A percentile compares a stretch with the other conserved stretches of the same genome.
phyloP scores from a whole-genome alignment of 2,329 filamentous ascomycete genomes.

The Ceratocystis albifundus region DNA sequence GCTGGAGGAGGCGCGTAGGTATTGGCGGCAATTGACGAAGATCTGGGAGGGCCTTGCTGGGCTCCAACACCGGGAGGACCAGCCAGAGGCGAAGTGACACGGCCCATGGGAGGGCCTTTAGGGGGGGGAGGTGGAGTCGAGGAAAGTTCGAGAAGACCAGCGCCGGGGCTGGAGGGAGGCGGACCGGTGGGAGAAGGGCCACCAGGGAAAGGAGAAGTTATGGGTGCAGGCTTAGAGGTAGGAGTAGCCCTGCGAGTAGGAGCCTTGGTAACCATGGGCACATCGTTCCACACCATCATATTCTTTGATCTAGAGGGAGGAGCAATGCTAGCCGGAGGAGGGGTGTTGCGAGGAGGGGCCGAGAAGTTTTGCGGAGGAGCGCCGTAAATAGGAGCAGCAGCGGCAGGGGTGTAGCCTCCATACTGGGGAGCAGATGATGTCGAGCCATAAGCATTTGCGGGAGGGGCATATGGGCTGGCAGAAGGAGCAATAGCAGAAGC shows the following conservation, averaged over 20 bases:
- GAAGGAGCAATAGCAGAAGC: constrained; percentile 28
- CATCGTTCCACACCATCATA: constrained; percentile 84
- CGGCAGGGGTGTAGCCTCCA: constrained; percentile 26
- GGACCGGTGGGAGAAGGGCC: constrained; percentile 45
- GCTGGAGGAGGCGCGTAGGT: constrained; percentile 43
- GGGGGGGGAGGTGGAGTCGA: constrained; percentile 70
- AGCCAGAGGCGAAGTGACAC: constrained; percentile 60
- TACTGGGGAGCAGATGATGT: constrained; percentile 16
- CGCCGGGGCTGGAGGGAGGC: constrained; percentile 49
- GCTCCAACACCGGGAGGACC: constrained; percentile 43
- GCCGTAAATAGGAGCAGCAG: constrained; percentile 28
- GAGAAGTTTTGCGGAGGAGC: constrained; percentile 28
- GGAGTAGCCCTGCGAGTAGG: constrained; percentile 48
- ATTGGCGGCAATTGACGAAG: constrained; percentile 23
- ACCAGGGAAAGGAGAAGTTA: constrained; percentile 64
- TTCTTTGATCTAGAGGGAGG: constrained; percentile 61
- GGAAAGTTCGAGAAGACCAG: constrained; percentile 48
- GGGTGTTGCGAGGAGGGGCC: constrained; percentile 46
- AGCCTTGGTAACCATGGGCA: constrained; percentile 72
- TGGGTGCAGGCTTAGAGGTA: constrained; percentile 59
- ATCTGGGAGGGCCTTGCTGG: constrained; percentile 28
- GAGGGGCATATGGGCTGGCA: constrained; percentile 22
- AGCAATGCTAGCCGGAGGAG: constrained; percentile 39
- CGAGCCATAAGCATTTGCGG: constrained; percentile 3
- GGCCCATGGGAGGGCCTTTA: constrained; percentile 56